phyloP scores from a whole-genome alignment of 768 basidiomycete species.

The Mrakia hoshinonis region DNA sequence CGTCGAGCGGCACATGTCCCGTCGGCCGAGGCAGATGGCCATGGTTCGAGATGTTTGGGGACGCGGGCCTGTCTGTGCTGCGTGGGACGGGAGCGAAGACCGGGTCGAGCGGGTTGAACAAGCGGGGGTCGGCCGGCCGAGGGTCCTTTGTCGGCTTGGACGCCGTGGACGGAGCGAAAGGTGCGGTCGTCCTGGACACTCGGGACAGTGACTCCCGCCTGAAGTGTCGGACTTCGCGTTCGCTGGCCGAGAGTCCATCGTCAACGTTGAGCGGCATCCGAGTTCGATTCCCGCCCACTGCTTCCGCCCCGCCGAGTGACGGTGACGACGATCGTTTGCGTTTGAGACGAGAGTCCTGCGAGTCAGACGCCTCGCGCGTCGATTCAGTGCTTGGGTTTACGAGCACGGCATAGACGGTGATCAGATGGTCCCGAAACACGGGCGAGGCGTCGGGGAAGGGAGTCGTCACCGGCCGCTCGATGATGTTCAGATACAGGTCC shows the following conservation, averaged over 20 bases:
- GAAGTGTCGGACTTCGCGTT: neutral
- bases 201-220: neutral
- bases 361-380: neutral
- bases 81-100: neutral
- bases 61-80: neutral
- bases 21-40: neutral
- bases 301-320: neutral
- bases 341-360: neutral
- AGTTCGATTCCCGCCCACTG: neutral
- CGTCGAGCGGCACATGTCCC: neutral
- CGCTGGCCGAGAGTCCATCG: neutral
- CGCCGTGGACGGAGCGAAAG: neutral
- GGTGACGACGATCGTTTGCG: constrained; percentile 18
- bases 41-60: neutral
- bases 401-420: constrained; percentile 10
- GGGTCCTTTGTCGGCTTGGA: neutral
- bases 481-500: neutral
- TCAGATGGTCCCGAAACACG: neutral
- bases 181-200: neutral
- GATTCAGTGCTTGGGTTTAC: neutral
- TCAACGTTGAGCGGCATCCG: no score
- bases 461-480: constrained; percentile 16
- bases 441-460: neutral
- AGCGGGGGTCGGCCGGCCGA: neutral
- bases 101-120: neutral